Percentiles rank a stretch among this genome's conserved stretches.
phyloP scores from a whole-genome alignment of 345 rosid genomes.

The Rhizophora mangle region DNA sequence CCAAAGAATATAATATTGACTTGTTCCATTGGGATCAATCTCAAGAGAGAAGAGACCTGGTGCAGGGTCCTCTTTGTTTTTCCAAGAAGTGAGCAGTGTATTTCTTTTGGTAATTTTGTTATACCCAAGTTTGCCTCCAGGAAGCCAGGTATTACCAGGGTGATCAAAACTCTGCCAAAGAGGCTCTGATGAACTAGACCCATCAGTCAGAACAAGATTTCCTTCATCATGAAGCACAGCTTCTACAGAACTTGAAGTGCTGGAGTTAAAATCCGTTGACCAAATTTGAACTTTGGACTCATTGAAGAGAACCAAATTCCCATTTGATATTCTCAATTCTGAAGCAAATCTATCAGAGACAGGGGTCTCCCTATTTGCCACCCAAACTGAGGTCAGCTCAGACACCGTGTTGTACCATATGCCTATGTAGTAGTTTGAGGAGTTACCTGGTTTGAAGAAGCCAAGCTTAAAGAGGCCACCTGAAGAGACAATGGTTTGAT shows the following conservation, averaged over 20 bases:
- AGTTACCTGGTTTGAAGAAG: constrained; percentile 55
- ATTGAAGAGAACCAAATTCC: constrained; percentile 64
- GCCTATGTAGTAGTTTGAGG: constrained; percentile 64
- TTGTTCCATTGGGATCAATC: constrained; percentile 45
- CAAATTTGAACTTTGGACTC: constrained; percentile 46
- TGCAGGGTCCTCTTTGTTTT: constrained; percentile 54
- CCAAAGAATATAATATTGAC: constrained; percentile 52
- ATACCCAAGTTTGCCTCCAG: constrained; percentile 52
- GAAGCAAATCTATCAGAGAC: constrained; percentile 42
- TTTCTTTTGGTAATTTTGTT: constrained; percentile 35
- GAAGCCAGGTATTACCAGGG: constrained; percentile 69
- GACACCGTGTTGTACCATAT: constrained; percentile 56
- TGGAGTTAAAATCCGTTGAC: constrained; percentile 57
- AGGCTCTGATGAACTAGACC: constrained; percentile 15
- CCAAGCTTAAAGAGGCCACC: constrained; percentile 52
- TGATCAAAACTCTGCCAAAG: constrained; percentile 81
- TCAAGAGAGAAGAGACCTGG: constrained; percentile 72
- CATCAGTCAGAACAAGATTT: constrained; percentile 53
- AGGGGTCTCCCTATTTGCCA: constrained; percentile 70
- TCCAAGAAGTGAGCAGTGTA: constrained; percentile 60
- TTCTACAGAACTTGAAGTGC: constrained; percentile 23
- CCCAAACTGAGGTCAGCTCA: constrained; percentile 49
- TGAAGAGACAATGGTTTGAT: constrained; percentile 50
- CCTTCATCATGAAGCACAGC: constrained; percentile 59
- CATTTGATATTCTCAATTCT: constrained; percentile 47